These are phyloP conservation scores for Elongisporangium prolatum DNA, from an alignment of 352 stramenopile genomes.

Conservation along the genomic window DNA sequence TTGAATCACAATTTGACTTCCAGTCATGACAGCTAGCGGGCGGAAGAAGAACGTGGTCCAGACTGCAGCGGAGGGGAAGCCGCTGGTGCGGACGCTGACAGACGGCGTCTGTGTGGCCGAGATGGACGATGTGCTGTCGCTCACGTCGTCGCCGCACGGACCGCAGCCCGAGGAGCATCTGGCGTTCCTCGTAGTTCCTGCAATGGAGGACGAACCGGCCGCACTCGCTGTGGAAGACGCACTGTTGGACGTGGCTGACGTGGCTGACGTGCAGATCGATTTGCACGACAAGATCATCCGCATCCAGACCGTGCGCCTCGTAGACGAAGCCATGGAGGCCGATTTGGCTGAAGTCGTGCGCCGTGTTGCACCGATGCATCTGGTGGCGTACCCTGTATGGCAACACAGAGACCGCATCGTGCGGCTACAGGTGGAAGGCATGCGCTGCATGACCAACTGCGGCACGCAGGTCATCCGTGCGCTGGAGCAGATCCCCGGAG, in stretches of 20 bases:
- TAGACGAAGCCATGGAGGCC: constrained; percentile 38
- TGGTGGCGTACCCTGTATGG: constrained; percentile 78
- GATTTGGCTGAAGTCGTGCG: constrained; percentile 58
- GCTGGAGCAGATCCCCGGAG: constrained; percentile 74
- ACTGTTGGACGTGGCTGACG: constrained; percentile 28
- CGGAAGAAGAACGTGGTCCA: not conserved
- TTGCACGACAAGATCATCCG: constrained; percentile 57
- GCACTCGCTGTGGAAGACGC: constrained; percentile 20
- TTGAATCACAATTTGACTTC: constrained; percentile 5
- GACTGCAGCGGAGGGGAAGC: constrained; percentile 17
- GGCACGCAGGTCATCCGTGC: constrained; percentile 73
- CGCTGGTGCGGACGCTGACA: constrained; percentile 11
- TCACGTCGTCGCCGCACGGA: constrained; percentile 53
- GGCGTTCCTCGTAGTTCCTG: constrained; percentile 70
- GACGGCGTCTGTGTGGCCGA: constrained; percentile 55
- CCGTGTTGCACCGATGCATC: constrained; percentile 25
- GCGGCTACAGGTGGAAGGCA: constrained; percentile 67
- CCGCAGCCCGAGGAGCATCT: constrained; percentile 45
- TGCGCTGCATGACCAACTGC: constrained; percentile 88
- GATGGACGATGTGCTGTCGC: constrained; percentile 64
- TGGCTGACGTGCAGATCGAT: constrained; percentile 52
- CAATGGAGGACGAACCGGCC: constrained; percentile 26
- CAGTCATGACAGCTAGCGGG: not conserved
- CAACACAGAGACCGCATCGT: constrained; percentile 80
- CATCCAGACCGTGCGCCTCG: constrained; percentile 46